Percentiles rank a stretch among this genome's conserved stretches.
phyloP scores from a whole-genome alignment of 768 basidiomycete species.

The Neoboletus brunneissimus region DNA sequence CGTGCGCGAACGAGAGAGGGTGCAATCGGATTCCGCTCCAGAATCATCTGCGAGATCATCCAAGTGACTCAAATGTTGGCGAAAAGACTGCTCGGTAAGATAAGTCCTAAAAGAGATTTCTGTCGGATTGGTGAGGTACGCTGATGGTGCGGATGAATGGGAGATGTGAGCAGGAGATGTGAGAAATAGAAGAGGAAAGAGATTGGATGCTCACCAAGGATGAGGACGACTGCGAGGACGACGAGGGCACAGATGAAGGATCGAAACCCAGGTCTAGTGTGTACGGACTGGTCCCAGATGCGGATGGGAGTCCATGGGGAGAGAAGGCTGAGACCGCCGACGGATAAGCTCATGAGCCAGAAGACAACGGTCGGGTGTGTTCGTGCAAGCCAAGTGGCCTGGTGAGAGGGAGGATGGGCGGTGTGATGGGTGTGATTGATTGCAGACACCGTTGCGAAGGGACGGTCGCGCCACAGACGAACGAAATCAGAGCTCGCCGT shows the following conservation, averaged over 20 bases:
- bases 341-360: constrained; percentile 63
- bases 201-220: constrained; percentile 57
- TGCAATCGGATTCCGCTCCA: constrained; percentile 31
- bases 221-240: constrained; percentile 62
- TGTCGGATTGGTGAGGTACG: constrained; percentile 92
- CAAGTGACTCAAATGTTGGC: constrained; percentile 85
- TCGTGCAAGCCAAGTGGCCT: constrained; percentile 32
- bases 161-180: neutral
- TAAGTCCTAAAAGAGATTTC: constrained; percentile 92
- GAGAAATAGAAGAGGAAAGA: neutral
- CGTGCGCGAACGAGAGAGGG: constrained; percentile 26
- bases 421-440: constrained; percentile 27
- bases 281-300: constrained; percentile 47
- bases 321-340: constrained; percentile 60
- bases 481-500: constrained; percentile 12
- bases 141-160: constrained; percentile 40
- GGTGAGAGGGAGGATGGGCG: constrained; percentile 30
- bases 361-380: constrained; percentile 48
- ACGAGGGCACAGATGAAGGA: constrained; percentile 70
- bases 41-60: constrained; percentile 64
- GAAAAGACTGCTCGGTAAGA: constrained; percentile 96
- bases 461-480: constrained; percentile 14
- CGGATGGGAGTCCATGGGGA: constrained; percentile 54
- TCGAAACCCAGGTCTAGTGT: constrained; percentile 61
- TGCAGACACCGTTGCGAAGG: constrained; percentile 43